Percentiles rank a stretch among this genome's conserved stretches.
These are phyloP conservation scores for Paraconiothyrium brasiliense DNA, from an alignment of 2,329 filamentous ascomycete genomes.

Conservation along the genomic window DNA sequence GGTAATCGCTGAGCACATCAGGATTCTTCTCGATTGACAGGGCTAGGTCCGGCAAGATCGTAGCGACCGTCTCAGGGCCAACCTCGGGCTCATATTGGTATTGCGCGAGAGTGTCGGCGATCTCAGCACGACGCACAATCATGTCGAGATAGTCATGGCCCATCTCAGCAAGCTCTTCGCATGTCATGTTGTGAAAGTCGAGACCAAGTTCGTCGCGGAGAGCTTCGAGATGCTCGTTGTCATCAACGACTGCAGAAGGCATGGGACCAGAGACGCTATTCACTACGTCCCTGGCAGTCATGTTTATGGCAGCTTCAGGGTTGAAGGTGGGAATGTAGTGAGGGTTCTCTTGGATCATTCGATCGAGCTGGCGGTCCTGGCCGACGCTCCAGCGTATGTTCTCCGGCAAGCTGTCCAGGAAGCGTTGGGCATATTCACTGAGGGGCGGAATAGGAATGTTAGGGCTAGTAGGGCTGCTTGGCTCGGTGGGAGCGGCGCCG, in stretches of 20 bases:
- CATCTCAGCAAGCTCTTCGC: background rate
- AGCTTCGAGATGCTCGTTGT: background rate
- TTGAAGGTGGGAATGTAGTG: conserved; percentile 6
- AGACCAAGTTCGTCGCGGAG: background rate
- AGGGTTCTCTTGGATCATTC: background rate
- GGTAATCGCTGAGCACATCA: background rate
- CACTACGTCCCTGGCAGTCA: conserved; percentile 1
- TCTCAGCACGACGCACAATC: background rate
- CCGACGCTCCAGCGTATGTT: background rate
- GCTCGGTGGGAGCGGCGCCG: background rate
- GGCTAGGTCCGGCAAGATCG: background rate
- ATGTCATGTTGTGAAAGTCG: background rate
- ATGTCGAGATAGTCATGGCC: background rate
- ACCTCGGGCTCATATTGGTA: background rate
- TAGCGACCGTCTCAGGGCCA: background rate
- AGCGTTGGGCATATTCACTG: background rate
- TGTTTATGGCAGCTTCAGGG: background rate
- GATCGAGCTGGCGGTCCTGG: background rate
- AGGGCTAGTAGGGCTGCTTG: background rate
- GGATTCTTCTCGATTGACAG: background rate
- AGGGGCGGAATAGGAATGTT: background rate
- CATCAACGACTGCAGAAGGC: background rate
- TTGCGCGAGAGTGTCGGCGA: background rate
- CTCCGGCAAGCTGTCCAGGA: background rate
- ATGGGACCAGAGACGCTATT: background rate